phyloP scores from a whole-genome alignment of 306 rosid species.

The Cotoneaster glaucophyllus region DNA sequence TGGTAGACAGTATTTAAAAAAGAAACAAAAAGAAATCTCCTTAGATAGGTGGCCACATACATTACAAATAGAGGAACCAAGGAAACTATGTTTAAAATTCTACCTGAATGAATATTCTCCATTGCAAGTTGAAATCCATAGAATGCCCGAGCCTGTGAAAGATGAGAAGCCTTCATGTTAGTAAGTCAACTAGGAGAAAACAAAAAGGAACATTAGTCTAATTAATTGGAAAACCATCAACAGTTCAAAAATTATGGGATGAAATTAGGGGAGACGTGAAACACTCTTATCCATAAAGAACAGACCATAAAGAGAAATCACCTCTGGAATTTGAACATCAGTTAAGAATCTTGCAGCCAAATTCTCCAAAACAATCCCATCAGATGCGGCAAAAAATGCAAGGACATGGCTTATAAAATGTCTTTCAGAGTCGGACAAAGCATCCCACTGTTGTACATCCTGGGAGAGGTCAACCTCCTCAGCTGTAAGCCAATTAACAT shows the following conservation, averaged over 20 bases:
- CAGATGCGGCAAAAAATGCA: conserved; percentile 92
- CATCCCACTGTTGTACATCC: conserved; percentile 69
- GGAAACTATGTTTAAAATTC: conserved; percentile 10
- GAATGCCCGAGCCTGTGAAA: conserved; percentile 76
- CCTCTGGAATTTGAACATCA: conserved; percentile 89
- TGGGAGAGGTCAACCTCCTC: conserved; percentile 89
- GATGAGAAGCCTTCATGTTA: conserved; percentile 18
- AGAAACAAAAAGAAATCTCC: conserved; percentile 14
- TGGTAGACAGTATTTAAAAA: background rate
- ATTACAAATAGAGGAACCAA: conserved; percentile 11
- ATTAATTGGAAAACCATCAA: background rate
- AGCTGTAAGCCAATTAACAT: conserved; percentile 41
- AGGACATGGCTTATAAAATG: conserved; percentile 71
- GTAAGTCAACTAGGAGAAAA: conserved; percentile 13
- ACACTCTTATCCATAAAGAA: background rate
- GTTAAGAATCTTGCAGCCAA: conserved; percentile 78
- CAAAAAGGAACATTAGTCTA: background rate
- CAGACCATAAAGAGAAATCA: conserved; percentile 13
- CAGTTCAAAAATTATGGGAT: background rate
- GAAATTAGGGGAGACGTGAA: background rate
- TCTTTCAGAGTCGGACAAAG: conserved; percentile 67
- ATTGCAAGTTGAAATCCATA: conserved; percentile 91
- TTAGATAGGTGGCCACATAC: conserved; percentile 16
- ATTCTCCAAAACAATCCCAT: conserved; percentile 87
- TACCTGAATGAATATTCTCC: conserved; percentile 95